Percentiles rank a stretch among this genome's conserved stretches.
Conservation (phyloP, 176 grass and related monocot genomes). For the Zea luxurians region DNA sequence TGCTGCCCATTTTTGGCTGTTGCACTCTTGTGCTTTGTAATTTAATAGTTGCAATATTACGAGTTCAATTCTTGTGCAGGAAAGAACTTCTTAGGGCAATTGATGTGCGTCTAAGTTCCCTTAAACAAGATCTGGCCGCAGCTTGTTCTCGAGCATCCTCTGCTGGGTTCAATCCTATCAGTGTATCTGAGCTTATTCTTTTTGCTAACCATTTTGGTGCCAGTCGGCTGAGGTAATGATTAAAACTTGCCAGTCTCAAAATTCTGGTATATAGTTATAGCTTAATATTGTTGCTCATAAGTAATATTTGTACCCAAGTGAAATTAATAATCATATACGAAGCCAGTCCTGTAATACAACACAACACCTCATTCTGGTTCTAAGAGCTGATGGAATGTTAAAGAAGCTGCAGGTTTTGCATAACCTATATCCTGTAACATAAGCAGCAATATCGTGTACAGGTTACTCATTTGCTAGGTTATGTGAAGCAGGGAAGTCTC, state of each 20-base stretch:
- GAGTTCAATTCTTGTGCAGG: constrained; percentile 43
- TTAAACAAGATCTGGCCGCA: constrained; percentile 79
- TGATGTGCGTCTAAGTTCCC: constrained; percentile 79
- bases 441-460: background rate
- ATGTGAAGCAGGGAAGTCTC: constrained; percentile 27
- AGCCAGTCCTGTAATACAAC: background rate
- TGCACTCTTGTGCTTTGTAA: constrained; percentile 5
- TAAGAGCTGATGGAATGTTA: background rate
- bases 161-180: constrained; percentile 69
- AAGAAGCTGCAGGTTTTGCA: constrained; percentile 4
- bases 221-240: constrained; percentile 67
- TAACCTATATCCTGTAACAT: constrained; percentile 14
- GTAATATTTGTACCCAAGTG: background rate
- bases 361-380: constrained; percentile 8
- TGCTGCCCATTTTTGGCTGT: constrained; percentile 16
- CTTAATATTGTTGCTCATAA: constrained; percentile 17
- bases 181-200: constrained; percentile 68
- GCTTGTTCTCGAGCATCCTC: constrained; percentile 83
- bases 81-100: constrained; percentile 90
- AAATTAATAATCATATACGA: constrained; percentile 11
- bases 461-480: constrained; percentile 7
- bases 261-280: background rate
- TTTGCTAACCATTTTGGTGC: constrained; percentile 89
- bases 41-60: background rate
- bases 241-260: constrained; percentile 23